phyloP scores from a whole-genome alignment of 2,329 filamentous ascomycete genomes.

The Colletotrichum sp. region DNA sequence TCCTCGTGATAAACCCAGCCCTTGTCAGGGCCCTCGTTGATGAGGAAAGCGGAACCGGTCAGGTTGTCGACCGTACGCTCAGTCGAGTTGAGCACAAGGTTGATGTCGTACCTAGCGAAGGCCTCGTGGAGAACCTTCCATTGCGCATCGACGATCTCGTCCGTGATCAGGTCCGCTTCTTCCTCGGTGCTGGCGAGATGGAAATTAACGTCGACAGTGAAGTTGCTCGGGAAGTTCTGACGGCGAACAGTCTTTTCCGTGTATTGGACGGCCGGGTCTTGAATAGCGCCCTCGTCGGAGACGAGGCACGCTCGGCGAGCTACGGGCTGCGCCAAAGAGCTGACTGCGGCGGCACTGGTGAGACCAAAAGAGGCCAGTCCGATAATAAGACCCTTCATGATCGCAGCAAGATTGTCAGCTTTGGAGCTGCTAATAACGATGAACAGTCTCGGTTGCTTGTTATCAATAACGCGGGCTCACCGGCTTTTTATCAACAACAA shows the following conservation, averaged over 20 bases:
- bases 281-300: slow-evolving; percentile 4
- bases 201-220: slow-evolving; percentile 29
- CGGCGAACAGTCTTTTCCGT: neutral
- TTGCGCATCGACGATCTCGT: slow-evolving; percentile 23
- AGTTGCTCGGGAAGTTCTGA: slow-evolving; percentile 21
- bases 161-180: slow-evolving; percentile 22
- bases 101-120: slow-evolving; percentile 26
- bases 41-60: slow-evolving; percentile 24
- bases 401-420: neutral
- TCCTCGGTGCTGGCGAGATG: slow-evolving; percentile 29
- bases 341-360: neutral
- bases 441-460: neutral
- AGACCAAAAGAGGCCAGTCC: slow-evolving; percentile 4
- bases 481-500: neutral
- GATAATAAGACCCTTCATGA: neutral
- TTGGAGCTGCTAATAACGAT: neutral
- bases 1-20: slow-evolving; percentile 22
- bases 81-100: slow-evolving; percentile 27
- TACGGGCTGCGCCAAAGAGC: neutral
- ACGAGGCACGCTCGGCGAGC: slow-evolving; percentile 11
- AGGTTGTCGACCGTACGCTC: slow-evolving; percentile 27
- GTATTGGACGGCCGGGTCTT: neutral
- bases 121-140: slow-evolving; percentile 24
- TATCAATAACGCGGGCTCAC: neutral
- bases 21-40: slow-evolving; percentile 24